Evolutionary conservation across 1,284 basidiomycete genomes (phyloP), one percentile per base, ranked within the genome.

Genomic region (Ganoderma lingzhi): DNA sequence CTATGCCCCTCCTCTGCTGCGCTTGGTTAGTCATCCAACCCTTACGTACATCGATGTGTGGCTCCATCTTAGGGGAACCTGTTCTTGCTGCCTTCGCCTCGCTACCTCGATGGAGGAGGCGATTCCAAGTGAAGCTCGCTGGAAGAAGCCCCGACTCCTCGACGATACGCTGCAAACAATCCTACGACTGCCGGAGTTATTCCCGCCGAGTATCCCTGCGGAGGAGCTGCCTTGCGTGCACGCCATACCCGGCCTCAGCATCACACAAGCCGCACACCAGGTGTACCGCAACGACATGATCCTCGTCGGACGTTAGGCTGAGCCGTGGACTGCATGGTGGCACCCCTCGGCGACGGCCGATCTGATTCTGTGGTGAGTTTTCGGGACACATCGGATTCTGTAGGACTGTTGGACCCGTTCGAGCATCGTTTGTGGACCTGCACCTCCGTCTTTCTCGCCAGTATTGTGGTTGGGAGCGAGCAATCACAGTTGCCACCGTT

Each of bases 101-200:
- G 51, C 35, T 28, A 12, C 37, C 12, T 53, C 64, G 12, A 51
- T 23, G n/a, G 10, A 35, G 12, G 51, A 63, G 32, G 51, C 37
- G 56, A n/a, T 65, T 15, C 66, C 64, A 4, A 17, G 61, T 8
- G 55, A 58, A 4, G 58, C 63, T 0, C 59, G 12, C 9, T 70
- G 69, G 69, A 70, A 70, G 65, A 70, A 68, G 42, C 59, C 68
- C n/a, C 70, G 66, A 5, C 56, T 71, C 8, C 62, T 71, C 15
- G 70, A 71, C 35, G 61, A 62, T 41, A 61, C 70, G 6, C 58
- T 68, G 30, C 55, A 45, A 44, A 45, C 15, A 23, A 45, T 70
- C 19, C 14, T 9, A 30, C 30, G 19, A 41, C 62, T 71, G 12
- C 64, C 70, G 0, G 39, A 42, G 19, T 37, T 66, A 5, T 71